These are phyloP conservation scores for Phragmites australis DNA, from an alignment of 176 grass and related monocot genomes.

Conservation along the genomic window DNA sequence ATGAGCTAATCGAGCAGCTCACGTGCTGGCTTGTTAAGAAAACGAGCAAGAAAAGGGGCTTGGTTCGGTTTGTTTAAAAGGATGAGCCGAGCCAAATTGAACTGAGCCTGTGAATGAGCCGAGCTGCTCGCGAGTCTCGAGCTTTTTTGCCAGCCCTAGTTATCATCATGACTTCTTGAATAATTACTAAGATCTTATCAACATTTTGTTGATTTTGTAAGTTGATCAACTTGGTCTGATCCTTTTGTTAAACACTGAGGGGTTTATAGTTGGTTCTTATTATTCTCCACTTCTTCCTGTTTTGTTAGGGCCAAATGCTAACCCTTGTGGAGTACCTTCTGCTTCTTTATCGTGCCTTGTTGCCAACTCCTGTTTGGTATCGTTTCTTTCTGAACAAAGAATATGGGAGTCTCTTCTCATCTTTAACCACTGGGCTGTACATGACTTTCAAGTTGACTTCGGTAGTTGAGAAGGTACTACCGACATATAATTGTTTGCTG, in stretches of 20 bases:
- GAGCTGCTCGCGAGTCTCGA: too few relatives aligned
- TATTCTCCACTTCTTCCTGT: conserved; percentile 33
- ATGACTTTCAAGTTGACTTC: conserved; percentile 99
- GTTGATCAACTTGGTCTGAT: not conserved
- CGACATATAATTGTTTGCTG: conserved; percentile 12
- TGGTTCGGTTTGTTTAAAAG: too few relatives aligned
- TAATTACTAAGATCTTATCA: conserved; percentile 16
- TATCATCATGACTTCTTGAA: not conserved
- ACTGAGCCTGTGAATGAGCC: too few relatives aligned
- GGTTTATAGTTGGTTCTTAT: conserved; percentile 25
- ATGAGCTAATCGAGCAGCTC: too few relatives aligned
- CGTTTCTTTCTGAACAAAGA: conserved; percentile 99
- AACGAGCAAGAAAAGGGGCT: too few relatives aligned
- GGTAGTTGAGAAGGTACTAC: conserved; percentile 90
- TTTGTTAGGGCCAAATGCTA: conserved; percentile 95
- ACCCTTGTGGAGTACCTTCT: conserved; percentile 93
- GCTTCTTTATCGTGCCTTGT: conserved; percentile 85
- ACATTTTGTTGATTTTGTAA: not conserved
- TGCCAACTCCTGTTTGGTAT: conserved; percentile 97
- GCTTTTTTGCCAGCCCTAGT: too few relatives aligned
- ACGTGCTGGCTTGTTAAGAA: too few relatives aligned
- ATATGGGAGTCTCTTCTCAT: conserved; percentile 97
- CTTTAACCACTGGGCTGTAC: conserved; percentile 91
- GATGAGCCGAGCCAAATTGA: too few relatives aligned
- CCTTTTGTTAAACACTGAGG: conserved; percentile 15